Evolutionary conservation across 2,329 filamentous ascomycete genomes (phyloP).

Genomic region (Penicillium digitatum): DNA sequence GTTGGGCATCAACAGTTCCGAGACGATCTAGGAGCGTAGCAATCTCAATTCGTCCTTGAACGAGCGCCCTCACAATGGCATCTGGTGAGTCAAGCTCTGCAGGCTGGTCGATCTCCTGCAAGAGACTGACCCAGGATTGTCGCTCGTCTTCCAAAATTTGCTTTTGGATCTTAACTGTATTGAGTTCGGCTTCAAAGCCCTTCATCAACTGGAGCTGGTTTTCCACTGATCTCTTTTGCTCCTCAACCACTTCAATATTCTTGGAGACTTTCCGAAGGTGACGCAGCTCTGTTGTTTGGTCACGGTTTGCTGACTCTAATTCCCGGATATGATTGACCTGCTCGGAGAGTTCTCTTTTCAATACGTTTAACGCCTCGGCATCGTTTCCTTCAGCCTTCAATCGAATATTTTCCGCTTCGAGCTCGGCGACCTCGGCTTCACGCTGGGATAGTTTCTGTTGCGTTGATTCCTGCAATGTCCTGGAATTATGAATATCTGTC

Average conservation of each 20-base stretch:
- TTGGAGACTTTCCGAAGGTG: conserved; percentile 76
- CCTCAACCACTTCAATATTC: conserved; percentile 89
- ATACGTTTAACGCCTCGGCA: conserved; percentile 75
- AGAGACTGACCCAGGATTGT: conserved; percentile 77
- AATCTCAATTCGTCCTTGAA: conserved; percentile 75
- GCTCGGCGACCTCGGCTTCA: conserved; percentile 65
- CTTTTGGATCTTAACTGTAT: conserved; percentile 74
- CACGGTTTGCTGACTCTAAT: conserved; percentile 74
- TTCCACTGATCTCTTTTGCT: conserved; percentile 83
- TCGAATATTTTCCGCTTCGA: conserved; percentile 79
- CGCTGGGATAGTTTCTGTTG: conserved; percentile 66
- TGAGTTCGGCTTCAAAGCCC: conserved; percentile 68
- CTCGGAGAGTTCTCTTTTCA: conserved; percentile 83
- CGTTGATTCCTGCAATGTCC: conserved; percentile 54
- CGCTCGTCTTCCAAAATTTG: conserved; percentile 87
- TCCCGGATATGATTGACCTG: conserved; percentile 88
- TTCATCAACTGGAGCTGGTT: conserved; percentile 72
- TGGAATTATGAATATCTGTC: conserved; percentile 53
- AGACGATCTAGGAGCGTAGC: conserved; percentile 76
- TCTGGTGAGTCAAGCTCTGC: conserved; percentile 84
- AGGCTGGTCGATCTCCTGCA: conserved; percentile 64
- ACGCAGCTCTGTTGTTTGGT: conserved; percentile 74
- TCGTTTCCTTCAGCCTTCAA: conserved; percentile 85
- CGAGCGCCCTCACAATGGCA: conserved; percentile 75
- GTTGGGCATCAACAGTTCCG: conserved; percentile 73